Conservation (phyloP, 495 filamentous ascomycete species). For the Daldinia decipiens region DNA sequence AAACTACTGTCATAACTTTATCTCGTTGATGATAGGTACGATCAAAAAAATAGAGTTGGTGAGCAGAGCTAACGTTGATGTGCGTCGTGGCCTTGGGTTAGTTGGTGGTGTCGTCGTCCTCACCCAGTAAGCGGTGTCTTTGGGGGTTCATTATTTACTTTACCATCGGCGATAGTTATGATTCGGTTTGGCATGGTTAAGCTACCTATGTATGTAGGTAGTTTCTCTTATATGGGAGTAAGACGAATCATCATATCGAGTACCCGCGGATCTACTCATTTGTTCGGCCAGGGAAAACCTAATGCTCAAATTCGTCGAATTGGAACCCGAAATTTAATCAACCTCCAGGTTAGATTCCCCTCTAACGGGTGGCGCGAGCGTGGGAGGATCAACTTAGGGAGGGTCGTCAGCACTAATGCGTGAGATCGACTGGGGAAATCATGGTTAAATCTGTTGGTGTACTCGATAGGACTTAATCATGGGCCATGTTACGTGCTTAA, state of each 20-base stretch:
- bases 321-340: constrained; percentile 8
- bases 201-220: too few species aligned
- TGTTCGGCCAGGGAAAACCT: too few species aligned
- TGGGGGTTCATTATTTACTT: background rate
- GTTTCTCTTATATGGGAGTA: background rate
- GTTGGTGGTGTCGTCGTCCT: constrained; percentile 20
- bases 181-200: background rate
- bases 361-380: constrained; percentile 24
- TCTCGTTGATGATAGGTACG: constrained; percentile 33
- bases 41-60: constrained; percentile 9
- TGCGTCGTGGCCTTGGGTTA: constrained; percentile 7
- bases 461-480: background rate
- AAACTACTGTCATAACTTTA: constrained; percentile 38
- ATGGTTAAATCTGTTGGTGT: constrained; percentile 15
- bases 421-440: constrained; percentile 35
- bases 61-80: constrained; percentile 2
- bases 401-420: constrained; percentile 39
- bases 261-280: constrained; percentile 9
- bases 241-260: constrained; percentile 1
- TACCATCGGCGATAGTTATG: background rate
- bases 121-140: constrained; percentile 1
- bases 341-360: background rate
- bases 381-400: constrained; percentile 5
- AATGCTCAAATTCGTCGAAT: background rate
- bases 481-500: background rate